Evolutionary conservation across 768 basidiomycete species (phyloP).

Genomic region (Hericium coralloides): DNA sequence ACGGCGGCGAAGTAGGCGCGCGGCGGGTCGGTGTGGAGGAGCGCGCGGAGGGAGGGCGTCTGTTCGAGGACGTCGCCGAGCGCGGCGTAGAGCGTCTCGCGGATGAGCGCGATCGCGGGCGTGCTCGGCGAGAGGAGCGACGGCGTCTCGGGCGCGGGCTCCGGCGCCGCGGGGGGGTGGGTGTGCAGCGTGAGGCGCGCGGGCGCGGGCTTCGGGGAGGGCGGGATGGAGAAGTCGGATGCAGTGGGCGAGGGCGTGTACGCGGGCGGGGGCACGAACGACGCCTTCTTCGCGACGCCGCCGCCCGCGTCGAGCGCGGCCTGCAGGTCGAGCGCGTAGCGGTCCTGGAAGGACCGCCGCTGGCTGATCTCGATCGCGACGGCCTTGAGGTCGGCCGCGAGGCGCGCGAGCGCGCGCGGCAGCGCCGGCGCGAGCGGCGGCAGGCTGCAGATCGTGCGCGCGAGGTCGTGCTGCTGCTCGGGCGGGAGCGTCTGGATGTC

Average conservation of each 20-base stretch:
- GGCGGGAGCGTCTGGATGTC: slow-evolving; percentile 53
- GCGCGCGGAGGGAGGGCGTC: slow-evolving; percentile 40
- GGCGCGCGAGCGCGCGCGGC: slow-evolving; percentile 42
- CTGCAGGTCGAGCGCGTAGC: slow-evolving; percentile 68
- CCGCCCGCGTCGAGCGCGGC: slow-evolving; percentile 58
- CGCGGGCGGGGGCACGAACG: slow-evolving; percentile 63
- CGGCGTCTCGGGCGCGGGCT: slow-evolving; percentile 17
- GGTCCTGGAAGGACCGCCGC: slow-evolving; percentile 73
- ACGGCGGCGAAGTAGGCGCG: slow-evolving; percentile 78
- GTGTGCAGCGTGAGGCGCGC: slow-evolving; percentile 21
- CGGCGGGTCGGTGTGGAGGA: slow-evolving; percentile 54
- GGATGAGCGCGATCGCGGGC: slow-evolving; percentile 68
- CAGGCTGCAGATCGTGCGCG: slow-evolving; percentile 67
- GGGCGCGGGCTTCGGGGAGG: slow-evolving; percentile 11
- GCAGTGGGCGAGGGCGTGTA: slow-evolving; percentile 29
- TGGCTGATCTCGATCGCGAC: slow-evolving; percentile 86
- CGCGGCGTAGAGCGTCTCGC: slow-evolving; percentile 81
- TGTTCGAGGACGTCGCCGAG: slow-evolving; percentile 61
- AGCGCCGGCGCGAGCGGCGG: neutral
- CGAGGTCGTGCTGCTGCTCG: slow-evolving; percentile 73
- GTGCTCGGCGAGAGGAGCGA: slow-evolving; percentile 28
- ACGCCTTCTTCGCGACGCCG: slow-evolving; percentile 35
- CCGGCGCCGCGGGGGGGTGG: slow-evolving; percentile 9
- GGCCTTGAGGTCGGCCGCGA: slow-evolving; percentile 75
- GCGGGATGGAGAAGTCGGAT: slow-evolving; percentile 15